Percentiles rank a stretch among this genome's conserved stretches.
Evolutionary conservation across 2,329 filamentous ascomycete species (phyloP).

Genomic region (Exophiala phaeomuriformis): DNA sequence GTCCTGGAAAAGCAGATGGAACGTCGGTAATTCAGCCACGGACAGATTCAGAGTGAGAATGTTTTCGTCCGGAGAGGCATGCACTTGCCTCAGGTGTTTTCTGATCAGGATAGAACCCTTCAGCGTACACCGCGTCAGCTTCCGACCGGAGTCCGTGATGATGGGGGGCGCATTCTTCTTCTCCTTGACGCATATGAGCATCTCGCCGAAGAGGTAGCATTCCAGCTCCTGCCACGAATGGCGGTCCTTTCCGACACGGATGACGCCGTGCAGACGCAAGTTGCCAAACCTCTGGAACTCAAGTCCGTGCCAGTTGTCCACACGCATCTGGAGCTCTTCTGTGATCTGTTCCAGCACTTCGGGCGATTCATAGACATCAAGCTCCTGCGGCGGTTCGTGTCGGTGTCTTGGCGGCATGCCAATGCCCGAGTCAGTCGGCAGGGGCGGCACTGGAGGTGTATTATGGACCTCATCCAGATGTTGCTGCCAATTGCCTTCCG

Average conservation of each 20-base stretch:
- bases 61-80: slow-evolving; percentile 64
- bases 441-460: slow-evolving; percentile 45
- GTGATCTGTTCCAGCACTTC: slow-evolving; percentile 78
- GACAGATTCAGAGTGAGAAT: slow-evolving; percentile 84
- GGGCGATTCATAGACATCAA: slow-evolving; percentile 56
- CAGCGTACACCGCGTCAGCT: slow-evolving; percentile 70
- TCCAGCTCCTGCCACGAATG: slow-evolving; percentile 96
- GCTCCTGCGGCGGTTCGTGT: slow-evolving; percentile 27
- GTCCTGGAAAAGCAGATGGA: slow-evolving; percentile 84
- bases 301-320: slow-evolving; percentile 97
- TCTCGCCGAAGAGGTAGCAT: slow-evolving; percentile 94
- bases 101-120: slow-evolving; percentile 98
- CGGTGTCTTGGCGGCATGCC: slow-evolving; percentile 35
- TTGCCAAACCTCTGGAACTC: slow-evolving; percentile 85
- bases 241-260: slow-evolving; percentile 92
- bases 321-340: slow-evolving; percentile 73
- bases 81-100: slow-evolving; percentile 90
- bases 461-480: slow-evolving; percentile 68
- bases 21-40: slow-evolving; percentile 84
- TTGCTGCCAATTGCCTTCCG: slow-evolving; percentile 83
- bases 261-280: slow-evolving; percentile 76
- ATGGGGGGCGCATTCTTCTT: slow-evolving; percentile 71
- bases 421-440: slow-evolving; percentile 43
- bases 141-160: slow-evolving; percentile 53
- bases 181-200: slow-evolving; percentile 99